Percentiles rank a stretch among this genome's conserved stretches.
These are phyloP conservation scores for Camellia oleifera DNA, from an alignment of 179 eudicot genomes.

Conservation along the genomic window DNA sequence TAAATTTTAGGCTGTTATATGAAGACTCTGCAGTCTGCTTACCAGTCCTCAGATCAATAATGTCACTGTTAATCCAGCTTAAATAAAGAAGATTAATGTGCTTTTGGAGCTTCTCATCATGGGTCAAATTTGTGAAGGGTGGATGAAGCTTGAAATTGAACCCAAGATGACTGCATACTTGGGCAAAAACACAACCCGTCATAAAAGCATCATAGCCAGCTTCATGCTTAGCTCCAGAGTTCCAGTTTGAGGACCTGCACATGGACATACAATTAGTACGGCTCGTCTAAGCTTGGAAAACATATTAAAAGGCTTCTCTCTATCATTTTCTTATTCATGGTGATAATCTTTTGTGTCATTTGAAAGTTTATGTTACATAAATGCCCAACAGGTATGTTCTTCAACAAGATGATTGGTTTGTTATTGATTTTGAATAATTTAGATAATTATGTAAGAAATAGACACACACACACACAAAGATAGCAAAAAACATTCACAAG, in stretches of 20 bases:
- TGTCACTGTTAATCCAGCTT: constrained; percentile 79
- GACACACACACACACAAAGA: too few relatives aligned
- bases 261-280: not conserved
- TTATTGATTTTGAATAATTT: too few relatives aligned
- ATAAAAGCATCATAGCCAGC: constrained; percentile 99
- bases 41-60: constrained; percentile 69
- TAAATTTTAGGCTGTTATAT: constrained; percentile 22
- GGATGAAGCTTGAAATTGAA: constrained; percentile 36
- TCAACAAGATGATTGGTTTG: too few relatives aligned
- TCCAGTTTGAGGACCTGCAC: constrained; percentile 87
- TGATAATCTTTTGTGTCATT: too few relatives aligned
- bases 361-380: too few relatives aligned
- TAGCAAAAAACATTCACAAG: too few relatives aligned
- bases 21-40: constrained; percentile 36
- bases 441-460: too few relatives aligned
- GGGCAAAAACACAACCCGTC: constrained; percentile 96
- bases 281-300: constrained; percentile 6
- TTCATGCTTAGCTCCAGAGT: constrained; percentile 95
- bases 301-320: too few relatives aligned
- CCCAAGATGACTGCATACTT: constrained; percentile 70
- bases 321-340: too few relatives aligned
- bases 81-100: constrained; percentile 73
- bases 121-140: constrained; percentile 28
- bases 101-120: constrained; percentile 62
- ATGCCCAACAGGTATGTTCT: too few relatives aligned